Evolutionary conservation across 306 rosid species (phyloP).

Genomic region (Chamaecrista fasciculata): DNA sequence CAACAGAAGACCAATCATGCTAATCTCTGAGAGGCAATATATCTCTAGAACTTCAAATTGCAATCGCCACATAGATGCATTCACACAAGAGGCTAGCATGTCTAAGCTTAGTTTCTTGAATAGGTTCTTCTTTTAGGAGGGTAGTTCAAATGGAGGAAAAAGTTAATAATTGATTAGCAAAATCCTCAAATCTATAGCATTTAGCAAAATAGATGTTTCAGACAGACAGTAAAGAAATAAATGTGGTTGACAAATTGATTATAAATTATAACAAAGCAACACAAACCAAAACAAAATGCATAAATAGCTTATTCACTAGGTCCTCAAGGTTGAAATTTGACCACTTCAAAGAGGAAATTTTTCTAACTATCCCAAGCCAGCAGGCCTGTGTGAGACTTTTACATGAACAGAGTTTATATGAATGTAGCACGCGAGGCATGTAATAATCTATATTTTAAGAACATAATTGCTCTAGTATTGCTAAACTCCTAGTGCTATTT

Average conservation of each 20-base stretch:
- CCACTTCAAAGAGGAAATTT: background rate
- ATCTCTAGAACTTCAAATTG: constrained; percentile 15
- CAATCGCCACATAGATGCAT: constrained; percentile 11
- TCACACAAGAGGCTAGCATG: background rate
- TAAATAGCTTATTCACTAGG: background rate
- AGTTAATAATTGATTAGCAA: constrained; percentile 4
- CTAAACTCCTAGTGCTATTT: background rate
- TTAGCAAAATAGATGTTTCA: background rate
- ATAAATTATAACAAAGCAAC: background rate
- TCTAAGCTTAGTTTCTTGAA: background rate
- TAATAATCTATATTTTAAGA: background rate
- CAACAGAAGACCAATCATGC: constrained; percentile 9
- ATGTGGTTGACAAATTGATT: background rate
- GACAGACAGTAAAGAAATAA: background rate
- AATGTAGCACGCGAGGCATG: constrained; percentile 8
- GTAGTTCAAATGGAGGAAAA: constrained; percentile 8
- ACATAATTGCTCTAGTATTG: background rate
- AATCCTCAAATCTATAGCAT: background rate
- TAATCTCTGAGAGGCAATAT: constrained; percentile 2
- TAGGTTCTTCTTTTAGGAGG: background rate
- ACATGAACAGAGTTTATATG: constrained; percentile 6
- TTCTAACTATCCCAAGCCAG: background rate
- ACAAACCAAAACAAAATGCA: background rate
- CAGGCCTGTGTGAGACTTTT: background rate
- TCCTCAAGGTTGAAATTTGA: background rate